These are phyloP conservation scores for Amauroascus niger DNA, from an alignment of 2,329 filamentous ascomycete genomes.

Conservation along the genomic window DNA sequence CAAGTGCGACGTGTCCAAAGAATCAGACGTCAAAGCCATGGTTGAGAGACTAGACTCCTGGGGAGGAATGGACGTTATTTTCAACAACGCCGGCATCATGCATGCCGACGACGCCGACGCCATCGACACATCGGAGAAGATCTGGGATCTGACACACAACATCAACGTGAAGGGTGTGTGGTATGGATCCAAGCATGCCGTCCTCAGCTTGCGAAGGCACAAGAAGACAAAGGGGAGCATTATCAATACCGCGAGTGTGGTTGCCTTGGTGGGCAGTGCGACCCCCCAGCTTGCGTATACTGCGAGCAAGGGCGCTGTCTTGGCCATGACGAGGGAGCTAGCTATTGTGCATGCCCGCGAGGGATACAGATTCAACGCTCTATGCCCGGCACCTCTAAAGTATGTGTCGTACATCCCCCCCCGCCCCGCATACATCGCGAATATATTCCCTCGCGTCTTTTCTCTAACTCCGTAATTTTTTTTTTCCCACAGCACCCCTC, in stretches of 20 bases:
- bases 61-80: slow-evolving; percentile 84
- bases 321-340: slow-evolving; percentile 80
- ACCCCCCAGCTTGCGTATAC: slow-evolving; percentile 90
- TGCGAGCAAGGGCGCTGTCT: slow-evolving; percentile 82
- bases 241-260: slow-evolving; percentile 87
- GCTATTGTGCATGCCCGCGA: slow-evolving; percentile 88
- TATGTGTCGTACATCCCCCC: slow-evolving; percentile 25
- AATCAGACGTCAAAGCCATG: slow-evolving; percentile 64
- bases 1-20: slow-evolving; percentile 74
- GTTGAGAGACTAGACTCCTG: slow-evolving; percentile 67
- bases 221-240: slow-evolving; percentile 70
- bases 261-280: slow-evolving; percentile 75
- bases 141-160: slow-evolving; percentile 87
- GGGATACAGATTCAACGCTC: slow-evolving; percentile 77
- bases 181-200: slow-evolving; percentile 88
- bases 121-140: slow-evolving; percentile 72
- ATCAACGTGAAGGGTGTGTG: slow-evolving; percentile 99
- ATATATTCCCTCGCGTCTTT: too few relatives aligned
- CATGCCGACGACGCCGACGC: slow-evolving; percentile 73
- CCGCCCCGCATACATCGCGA: too few relatives aligned
- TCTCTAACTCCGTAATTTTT: background rate
- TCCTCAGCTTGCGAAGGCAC: slow-evolving; percentile 68
- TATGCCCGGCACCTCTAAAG: slow-evolving; percentile 87
- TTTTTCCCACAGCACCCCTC: slow-evolving; percentile 52
- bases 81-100: slow-evolving; percentile 98